Evolutionary conservation across 1,284 basidiomycete genomes (phyloP).

Genomic region (Cystobasidium pallidum): DNA sequence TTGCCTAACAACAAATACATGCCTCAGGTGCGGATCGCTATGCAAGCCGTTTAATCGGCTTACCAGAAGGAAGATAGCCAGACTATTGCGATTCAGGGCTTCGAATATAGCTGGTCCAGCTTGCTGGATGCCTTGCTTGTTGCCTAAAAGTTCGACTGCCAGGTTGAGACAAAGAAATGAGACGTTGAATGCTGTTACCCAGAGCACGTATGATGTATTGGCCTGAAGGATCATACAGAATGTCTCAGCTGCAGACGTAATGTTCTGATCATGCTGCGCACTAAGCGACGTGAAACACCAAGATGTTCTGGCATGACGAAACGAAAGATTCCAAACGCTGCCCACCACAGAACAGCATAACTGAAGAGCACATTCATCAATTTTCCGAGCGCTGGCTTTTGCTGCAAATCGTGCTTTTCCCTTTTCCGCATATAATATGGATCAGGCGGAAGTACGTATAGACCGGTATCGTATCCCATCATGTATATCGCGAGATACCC

Average conservation of each 20-base stretch:
- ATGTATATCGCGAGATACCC: conserved; percentile 91
- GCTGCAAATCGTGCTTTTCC: conserved; percentile 40
- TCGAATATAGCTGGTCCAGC: conserved; percentile 68
- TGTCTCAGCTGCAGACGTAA: conserved; percentile 15
- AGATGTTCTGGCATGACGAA: conserved; percentile 47
- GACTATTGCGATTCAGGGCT: conserved; percentile 78
- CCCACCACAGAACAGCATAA: conserved; percentile 80
- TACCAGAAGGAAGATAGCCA: conserved; percentile 80
- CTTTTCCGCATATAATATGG: conserved; percentile 52
- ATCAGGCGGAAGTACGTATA: conserved; percentile 67
- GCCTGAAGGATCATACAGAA: conserved; percentile 61
- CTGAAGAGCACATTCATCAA: conserved; percentile 74
- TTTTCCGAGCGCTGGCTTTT: conserved; percentile 60
- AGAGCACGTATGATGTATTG: conserved; percentile 85
- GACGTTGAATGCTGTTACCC: conserved; percentile 87
- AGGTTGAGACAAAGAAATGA: conserved; percentile 82
- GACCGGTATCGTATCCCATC: conserved; percentile 79
- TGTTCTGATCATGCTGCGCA: conserved; percentile 53
- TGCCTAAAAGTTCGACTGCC: conserved; percentile 65
- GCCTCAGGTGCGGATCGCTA: not conserved
- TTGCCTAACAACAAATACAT: conserved; percentile 65
- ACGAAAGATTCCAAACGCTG: conserved; percentile 61
- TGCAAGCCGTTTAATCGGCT: conserved; percentile 54
- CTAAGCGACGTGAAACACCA: conserved; percentile 73
- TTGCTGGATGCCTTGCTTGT: conserved; percentile 15